Evolutionary conservation across 768 basidiomycete genomes (phyloP), one percentile per base, ranked within the genome.

Genomic region (Suillus paluster): DNA sequence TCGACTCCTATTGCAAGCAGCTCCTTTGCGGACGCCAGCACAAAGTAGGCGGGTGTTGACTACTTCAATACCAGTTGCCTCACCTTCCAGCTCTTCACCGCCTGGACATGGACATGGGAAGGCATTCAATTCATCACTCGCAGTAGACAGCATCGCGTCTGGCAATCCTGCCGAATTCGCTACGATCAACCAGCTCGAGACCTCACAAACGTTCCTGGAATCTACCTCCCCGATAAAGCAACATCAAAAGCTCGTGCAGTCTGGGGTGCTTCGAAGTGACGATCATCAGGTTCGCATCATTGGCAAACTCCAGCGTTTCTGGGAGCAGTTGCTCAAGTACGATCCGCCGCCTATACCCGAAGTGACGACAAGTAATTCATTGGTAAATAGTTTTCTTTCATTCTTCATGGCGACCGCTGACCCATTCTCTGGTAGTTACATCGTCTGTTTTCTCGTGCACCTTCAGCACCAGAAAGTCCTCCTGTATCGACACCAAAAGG

Each of bases 281-380:
- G 83, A 84, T 19, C 88, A 94, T 77, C 97, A 99, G 75, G 87
- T 87, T 30, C 83, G 84, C 34, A 96, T 98, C 66, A 87, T 99
- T 56, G 79, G 86, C 75, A 87, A 88, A 65, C 82, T 99, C 19
- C 91, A 99, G 77, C 76, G 83, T 58, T 80, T 98, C 62, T 89
- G 97, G 75, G 81, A 91, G 64, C 80, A 86, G 53, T 79, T 99
- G 56, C 71, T 81, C 56, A 68, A 74, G 17, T 97, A 98, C 79
- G 72, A 85, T 11, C 92, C 92, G 12, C 91, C 91, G 4, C 77
- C 76, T 44, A 78, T 93, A 66, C 81, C 86, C 5, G 79, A 81
- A 25, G 68, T 73, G 5, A 61, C 78, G 2, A 53, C 65, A 3
- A 50, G 67, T 4, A 59, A 63, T 5, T 80, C 80, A 3, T 59